Evolutionary conservation across 2,329 filamentous ascomycete species (phyloP), one percentile per base, ranked within the genome.

Genomic region (Beauveria sp.): DNA sequence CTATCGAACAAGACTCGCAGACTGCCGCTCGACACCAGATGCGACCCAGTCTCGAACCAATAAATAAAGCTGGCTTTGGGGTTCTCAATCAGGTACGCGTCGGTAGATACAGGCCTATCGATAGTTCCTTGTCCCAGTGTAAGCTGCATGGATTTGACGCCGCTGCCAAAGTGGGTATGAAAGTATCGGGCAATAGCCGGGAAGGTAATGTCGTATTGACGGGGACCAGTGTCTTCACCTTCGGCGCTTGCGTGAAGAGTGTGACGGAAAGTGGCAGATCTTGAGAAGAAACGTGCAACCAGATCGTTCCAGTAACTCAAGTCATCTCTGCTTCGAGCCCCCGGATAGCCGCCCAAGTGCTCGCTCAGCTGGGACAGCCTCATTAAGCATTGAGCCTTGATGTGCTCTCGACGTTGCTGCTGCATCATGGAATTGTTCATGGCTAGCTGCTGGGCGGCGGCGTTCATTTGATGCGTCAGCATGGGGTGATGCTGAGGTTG

Each of bases 171-270:
- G 68, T 96, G 89, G 0, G 91, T 92, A 68, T 89, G 86, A 71
- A 96, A 97, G 73, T 94, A 97, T 68, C 93, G 86, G 40, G 93
- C 85, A 51, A 99, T 80, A 1, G 90, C 90, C 3, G 92, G 84
- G 62, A 85, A 90, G 3, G 88, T 84, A 54, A 97, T 91, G 71
- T 97, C 92, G 68, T 92, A 97, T 68, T 89, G 85, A 76, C 96
- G 97, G 60, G 88, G 83, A 20, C 78, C 79, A 41, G 76, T 76
- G 51, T 85, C 80, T 50, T 86, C 84, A 61, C 82, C 79, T 22
- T 83, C 79, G 14, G 58, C 44, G 47, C 73, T 77, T 50, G 82
- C 76, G 64, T 81, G 82, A 18, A 96, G 78, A 3, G 86, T 83
- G 67, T 93, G 85, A 47, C 92, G 85, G 69, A 96, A 87, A 9